Base-by-base conservation (phyloP, 768 basidiomycete species). In the Termitomyces sp. region DNA sequence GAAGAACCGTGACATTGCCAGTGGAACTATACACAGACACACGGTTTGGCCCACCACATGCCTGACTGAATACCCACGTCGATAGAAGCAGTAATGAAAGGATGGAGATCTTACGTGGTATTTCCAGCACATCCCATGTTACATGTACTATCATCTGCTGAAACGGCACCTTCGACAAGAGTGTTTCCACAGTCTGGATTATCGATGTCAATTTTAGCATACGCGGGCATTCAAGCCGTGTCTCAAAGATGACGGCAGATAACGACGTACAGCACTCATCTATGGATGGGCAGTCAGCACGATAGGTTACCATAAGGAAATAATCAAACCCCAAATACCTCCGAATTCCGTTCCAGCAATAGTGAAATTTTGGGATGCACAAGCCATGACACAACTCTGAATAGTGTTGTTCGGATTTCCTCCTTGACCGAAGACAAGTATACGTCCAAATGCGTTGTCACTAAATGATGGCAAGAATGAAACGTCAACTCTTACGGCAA, bases 51-150 rank as follows among this genome's bases (percentile, higher is more conserved):
- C 85, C 91, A 67, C 91, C 91, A 61, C 90, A 93, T 44, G 84
- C 82, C 68, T 87, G 78, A 13, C 85, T 87, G 59, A 30, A 37
- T 5, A 56, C 31, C 33, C 15, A 33, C 45, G 45, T 59, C 22
- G 48, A 34, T 49, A 34, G 46, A 48, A 58, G 30, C 31, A 59
- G 36, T 45, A 41, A 56, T 61, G n/a, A 63, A 36, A 24, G 42
- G 15, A 18, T 16, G 45, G 39, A 54, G 15, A 39, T 57, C 86
- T 64, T 62, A 88, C 89, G 81, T 76, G 12, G 82, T 41, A 58
- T 85, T 86, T 24, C 91, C 93, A 18, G 79, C 79, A 61, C 93
- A 95, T 0, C 76, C 78, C 87, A 88, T 90, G 68, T 80, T 83
- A 67, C 93, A 95, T 37, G 78, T 78, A 3, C 73, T 69, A 1